phyloP scores from a whole-genome alignment of 805 yeast genomes.

The Teunomyces tritomae region DNA sequence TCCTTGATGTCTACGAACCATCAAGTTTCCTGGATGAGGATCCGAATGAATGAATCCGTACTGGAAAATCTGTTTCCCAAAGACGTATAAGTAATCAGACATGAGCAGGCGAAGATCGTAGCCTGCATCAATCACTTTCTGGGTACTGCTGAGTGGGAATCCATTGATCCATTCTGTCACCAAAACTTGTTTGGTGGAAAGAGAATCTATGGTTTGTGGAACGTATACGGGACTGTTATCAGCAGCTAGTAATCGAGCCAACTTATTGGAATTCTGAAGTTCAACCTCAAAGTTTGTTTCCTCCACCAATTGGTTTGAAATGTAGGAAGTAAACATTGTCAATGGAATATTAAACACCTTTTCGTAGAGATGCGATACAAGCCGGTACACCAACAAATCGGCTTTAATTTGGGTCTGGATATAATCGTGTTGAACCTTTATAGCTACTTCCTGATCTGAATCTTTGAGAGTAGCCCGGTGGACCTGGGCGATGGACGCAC shows the following conservation, averaged over 20 bases:
- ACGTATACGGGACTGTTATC: conserved; percentile 51
- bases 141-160: conserved; percentile 48
- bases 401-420: conserved; percentile 57
- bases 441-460: conserved; percentile 53
- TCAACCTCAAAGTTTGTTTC: conserved; percentile 66
- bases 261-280: conserved; percentile 46
- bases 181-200: conserved; percentile 41
- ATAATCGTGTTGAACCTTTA: conserved; percentile 65
- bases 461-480: conserved; percentile 49
- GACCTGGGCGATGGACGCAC: conserved; percentile 75
- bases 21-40: conserved; percentile 79
- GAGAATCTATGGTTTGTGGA: conserved; percentile 39
- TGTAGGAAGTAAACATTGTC: conserved; percentile 52
- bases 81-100: conserved; percentile 48
- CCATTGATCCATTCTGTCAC: conserved; percentile 81
- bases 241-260: conserved; percentile 33
- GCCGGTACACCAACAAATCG: conserved; percentile 58
- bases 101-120: conserved; percentile 43
- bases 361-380: conserved; percentile 52
- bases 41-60: conserved; percentile 74
- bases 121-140: conserved; percentile 37
- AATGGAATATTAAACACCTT: conserved; percentile 64
- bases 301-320: conserved; percentile 52
- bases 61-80: conserved; percentile 57
- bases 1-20: conserved; percentile 33